A percentile compares a stretch with the other conserved stretches of the same genome.
These are phyloP conservation scores for Apophysomyces elegans DNA, from an alignment of 371 early-diverging fungal species.

Conservation along the genomic window DNA sequence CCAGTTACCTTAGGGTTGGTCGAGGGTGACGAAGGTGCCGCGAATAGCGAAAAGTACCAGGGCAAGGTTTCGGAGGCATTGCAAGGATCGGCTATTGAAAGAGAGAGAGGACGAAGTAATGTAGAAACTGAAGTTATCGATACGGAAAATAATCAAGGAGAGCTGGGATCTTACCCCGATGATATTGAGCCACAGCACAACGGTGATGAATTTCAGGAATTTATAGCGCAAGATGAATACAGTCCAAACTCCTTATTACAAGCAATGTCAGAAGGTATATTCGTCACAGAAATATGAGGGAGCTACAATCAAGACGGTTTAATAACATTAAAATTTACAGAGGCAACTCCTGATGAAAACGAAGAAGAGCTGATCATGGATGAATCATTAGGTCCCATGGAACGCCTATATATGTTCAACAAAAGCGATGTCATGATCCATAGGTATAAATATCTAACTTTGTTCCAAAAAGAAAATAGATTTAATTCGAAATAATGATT, in stretches of 20 bases:
- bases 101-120: neutral
- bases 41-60: neutral
- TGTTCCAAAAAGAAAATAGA: neutral
- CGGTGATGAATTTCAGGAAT: conserved; percentile 22
- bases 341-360: conserved; percentile 39
- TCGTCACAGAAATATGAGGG: neutral
- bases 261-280: conserved; percentile 26
- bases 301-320: too few relatives aligned
- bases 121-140: conserved; percentile 2
- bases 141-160: neutral
- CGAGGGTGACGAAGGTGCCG: neutral
- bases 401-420: conserved; percentile 52
- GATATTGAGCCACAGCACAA: conserved; percentile 17
- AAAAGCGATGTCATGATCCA: conserved; percentile 52
- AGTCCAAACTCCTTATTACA: conserved; percentile 22
- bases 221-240: conserved; percentile 23
- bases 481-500: neutral
- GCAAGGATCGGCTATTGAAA: neutral
- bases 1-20: neutral
- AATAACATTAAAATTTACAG: conserved; percentile 6
- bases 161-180: conserved; percentile 8
- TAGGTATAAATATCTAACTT: conserved; percentile 30
- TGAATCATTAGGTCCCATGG: conserved; percentile 51
- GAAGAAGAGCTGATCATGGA: conserved; percentile 52
- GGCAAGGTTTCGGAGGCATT: neutral